Conservation (phyloP, 73 alveolate species). For the Paramecium biaurelia region DNA sequence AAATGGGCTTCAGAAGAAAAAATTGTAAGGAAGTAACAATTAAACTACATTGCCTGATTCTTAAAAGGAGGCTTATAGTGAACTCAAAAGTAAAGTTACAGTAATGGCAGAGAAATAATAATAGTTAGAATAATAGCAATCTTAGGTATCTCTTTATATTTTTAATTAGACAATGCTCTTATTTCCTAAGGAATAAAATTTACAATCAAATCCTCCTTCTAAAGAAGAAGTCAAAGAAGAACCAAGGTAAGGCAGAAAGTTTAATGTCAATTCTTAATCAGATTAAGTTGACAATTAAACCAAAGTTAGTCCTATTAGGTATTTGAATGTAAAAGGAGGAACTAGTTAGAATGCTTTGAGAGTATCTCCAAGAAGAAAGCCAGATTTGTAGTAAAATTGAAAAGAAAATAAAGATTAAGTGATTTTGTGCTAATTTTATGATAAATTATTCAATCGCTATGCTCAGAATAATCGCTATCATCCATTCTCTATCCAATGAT, state of each 20-base stretch:
- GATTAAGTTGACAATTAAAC: neutral
- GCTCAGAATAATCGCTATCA: neutral
- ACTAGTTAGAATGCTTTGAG: neutral
- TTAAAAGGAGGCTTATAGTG: neutral
- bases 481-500: neutral
- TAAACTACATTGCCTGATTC: neutral
- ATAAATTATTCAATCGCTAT: neutral
- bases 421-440: neutral
- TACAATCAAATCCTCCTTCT: neutral
- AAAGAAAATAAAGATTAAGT: neutral
- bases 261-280: neutral
- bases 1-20: neutral
- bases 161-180: neutral
- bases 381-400: neutral
- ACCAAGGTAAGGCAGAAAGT: neutral
- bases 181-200: neutral
- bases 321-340: neutral
- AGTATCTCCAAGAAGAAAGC: neutral
- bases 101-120: neutral
- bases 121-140: neutral
- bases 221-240: neutral
- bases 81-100: neutral
- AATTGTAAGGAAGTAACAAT: neutral
- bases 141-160: neutral
- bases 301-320: neutral